Percentiles rank a stretch among this genome's conserved stretches.
Conservation (phyloP, 257 asterid genomes). For the Nicotiana paniculata region DNA sequence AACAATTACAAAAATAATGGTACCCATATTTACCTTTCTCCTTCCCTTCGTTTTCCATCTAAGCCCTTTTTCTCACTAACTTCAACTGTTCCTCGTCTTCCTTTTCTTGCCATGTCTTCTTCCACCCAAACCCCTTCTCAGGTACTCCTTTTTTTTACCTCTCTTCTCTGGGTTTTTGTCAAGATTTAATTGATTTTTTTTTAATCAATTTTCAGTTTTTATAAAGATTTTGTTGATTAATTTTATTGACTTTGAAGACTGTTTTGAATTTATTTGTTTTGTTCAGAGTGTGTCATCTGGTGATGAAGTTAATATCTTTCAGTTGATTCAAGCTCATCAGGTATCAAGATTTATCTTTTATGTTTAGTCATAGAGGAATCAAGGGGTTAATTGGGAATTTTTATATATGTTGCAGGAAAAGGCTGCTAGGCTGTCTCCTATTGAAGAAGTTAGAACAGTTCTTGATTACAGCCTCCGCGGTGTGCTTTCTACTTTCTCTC, state of each 20-base stretch:
- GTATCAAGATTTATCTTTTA: slow-evolving; percentile 20
- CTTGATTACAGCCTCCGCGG: slow-evolving; percentile 77
- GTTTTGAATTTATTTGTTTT: slow-evolving; percentile 5
- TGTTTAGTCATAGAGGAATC: neutral
- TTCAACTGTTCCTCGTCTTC: slow-evolving; percentile 1
- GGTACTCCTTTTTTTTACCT: neutral
- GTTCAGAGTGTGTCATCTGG: slow-evolving; percentile 34
- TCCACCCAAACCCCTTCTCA: slow-evolving; percentile 17
- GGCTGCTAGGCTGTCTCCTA: slow-evolving; percentile 80
- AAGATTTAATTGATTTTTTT: too few species aligned
- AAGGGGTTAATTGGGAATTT: neutral
- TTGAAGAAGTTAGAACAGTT: slow-evolving; percentile 69
- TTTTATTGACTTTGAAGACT: neutral
- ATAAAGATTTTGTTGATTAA: neutral
- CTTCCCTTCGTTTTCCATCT: neutral
- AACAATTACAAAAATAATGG: neutral
- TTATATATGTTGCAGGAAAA: slow-evolving; percentile 41
- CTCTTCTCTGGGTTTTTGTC: neutral
- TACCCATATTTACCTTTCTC: neutral
- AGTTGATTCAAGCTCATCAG: slow-evolving; percentile 84
- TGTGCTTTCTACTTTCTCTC: slow-evolving; percentile 83
- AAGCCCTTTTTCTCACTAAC: neutral
- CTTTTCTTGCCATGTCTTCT: slow-evolving; percentile 19
- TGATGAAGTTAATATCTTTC: slow-evolving; percentile 35
- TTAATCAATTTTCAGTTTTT: neutral